Base-by-base conservation (phyloP, 306 rosid genomes). In the Vigna trinervia region DNA sequence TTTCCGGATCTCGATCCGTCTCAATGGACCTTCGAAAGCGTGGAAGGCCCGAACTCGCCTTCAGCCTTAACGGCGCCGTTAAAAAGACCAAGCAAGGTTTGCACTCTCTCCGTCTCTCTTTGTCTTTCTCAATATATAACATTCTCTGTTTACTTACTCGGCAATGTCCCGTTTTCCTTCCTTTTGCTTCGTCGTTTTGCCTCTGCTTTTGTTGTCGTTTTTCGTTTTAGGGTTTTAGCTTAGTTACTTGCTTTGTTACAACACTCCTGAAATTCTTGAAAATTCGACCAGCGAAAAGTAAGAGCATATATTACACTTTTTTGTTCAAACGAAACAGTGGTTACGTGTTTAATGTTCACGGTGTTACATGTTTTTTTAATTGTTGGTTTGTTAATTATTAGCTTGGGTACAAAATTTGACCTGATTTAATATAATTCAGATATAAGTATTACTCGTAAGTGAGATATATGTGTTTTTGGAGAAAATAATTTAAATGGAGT, bases 11-110 rank as follows among this genome's bases (percentile, higher is more conserved):
- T 82, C 71, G 92, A 85, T 74, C 80, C 57, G 78, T 19, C 6
- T 36, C 45, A 36, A 78, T 89, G 93, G 91, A 87, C 82, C 22
- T 30, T 70, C 93, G 93, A 19, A 90, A 90, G 85, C 85, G 93
- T 61, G 93, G 90, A 23, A 90, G 96, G 62, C 80, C 77, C 5
- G 93, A 82, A 1, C 13, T 68, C 45, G 80, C 74, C 54, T 51
- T 70, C 61, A 84, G 72, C 69, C 56, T 80, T 41, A 90, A 87
- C 75, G 91, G 96, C 59, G 79, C 80, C 84, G 5, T 85, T 71
- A 90, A 90, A 87, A 88, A 88, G 66, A 79, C 78, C 69, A 87
- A 88, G 80, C 89, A 80, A 90, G 93, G 96, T 90, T 60, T 58
- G 58, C 13, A 28, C 30, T 59, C 41, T 59, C 6, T 5, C 32